Evolutionary conservation across 257 asterid species (phyloP), one percentile per base, ranked within the genome.

Genomic region (Echites panduratus): DNA sequence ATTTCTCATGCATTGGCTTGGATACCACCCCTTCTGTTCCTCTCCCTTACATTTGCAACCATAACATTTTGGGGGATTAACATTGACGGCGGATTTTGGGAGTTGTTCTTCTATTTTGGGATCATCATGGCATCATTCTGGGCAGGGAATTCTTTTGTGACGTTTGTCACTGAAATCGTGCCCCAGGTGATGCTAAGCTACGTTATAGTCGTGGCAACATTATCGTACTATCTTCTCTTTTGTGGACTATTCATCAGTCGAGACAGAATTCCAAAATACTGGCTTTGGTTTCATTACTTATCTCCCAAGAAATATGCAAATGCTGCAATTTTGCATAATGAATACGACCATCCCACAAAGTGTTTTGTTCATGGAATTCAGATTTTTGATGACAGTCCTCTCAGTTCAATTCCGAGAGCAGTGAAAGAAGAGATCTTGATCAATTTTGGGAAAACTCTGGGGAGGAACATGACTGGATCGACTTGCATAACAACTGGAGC

Each of bases 51-150:
- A 3, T 89, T 91, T 43, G 84, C 97, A 0, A 82, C 86, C 17
- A 70, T 76, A 32, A 91, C 97, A 0, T 89, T 89, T 65, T 89
- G 97, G 97, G 86, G 92, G 4, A 93, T 88, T 26, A 96, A 96
- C 2, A 84, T 86, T 0, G 85, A 78, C 68, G 96, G 97, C 1
- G 88, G 87, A 26, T 17, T 56, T 0, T 57, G 49, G 69, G 73
- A 84, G 16, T 80, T 80, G 72, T 26, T 69, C 20, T 73, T 82
- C 81, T 82, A 80, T 29, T 76, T 76, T 13, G 22, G 22, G 2
- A 70, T 79, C 38, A 69, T 85, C 27, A 48, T 82, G 4, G 85
- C 85, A 50, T 78, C 89, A 0, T 85, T 80, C 35, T 85, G 89
- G 89, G 73, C 81, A 0, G 89, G 85, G 40, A 82, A 78, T 38